phyloP scores from a whole-genome alignment of 306 rosid genomes.

The Vigna unguiculata region DNA sequence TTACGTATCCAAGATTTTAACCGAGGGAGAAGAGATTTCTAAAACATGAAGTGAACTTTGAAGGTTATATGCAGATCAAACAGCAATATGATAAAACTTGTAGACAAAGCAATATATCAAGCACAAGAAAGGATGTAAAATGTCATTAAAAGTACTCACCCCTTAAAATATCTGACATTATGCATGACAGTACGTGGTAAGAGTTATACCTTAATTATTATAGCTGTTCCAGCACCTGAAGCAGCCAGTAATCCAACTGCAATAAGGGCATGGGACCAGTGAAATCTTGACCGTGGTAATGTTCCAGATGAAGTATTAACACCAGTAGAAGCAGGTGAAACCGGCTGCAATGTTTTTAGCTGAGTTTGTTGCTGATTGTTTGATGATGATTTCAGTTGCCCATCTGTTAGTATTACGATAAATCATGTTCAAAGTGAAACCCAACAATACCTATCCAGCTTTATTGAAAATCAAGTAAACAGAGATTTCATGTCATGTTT shows the following conservation, averaged over 20 bases:
- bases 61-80: slow-evolving; percentile 41
- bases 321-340: slow-evolving; percentile 54
- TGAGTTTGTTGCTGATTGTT: slow-evolving; percentile 57
- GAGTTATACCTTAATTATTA: slow-evolving; percentile 79
- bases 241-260: slow-evolving; percentile 79
- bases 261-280: slow-evolving; percentile 83
- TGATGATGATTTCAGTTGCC: slow-evolving; percentile 57
- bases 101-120: slow-evolving; percentile 3
- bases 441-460: slow-evolving; percentile 34
- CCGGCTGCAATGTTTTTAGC: slow-evolving; percentile 64
- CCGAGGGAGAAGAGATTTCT: slow-evolving; percentile 87
- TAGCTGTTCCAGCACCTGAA: slow-evolving; percentile 85
- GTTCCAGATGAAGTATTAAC: slow-evolving; percentile 54
- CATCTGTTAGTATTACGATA: slow-evolving; percentile 58
- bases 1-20: slow-evolving; percentile 93
- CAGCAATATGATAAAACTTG: slow-evolving; percentile 30
- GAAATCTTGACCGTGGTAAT: slow-evolving; percentile 62
- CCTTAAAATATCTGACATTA: slow-evolving; percentile 33
- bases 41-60: slow-evolving; percentile 47
- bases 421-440: slow-evolving; percentile 34
- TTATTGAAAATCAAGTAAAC: slow-evolving; percentile 5
- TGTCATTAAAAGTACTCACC: slow-evolving; percentile 17
- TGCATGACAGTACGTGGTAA: slow-evolving; percentile 22
- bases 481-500: slow-evolving; percentile 34
- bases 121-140: slow-evolving; percentile 39